Base-by-base conservation (phyloP, 306 rosid genomes). In the Erythrophleum fordii region DNA sequence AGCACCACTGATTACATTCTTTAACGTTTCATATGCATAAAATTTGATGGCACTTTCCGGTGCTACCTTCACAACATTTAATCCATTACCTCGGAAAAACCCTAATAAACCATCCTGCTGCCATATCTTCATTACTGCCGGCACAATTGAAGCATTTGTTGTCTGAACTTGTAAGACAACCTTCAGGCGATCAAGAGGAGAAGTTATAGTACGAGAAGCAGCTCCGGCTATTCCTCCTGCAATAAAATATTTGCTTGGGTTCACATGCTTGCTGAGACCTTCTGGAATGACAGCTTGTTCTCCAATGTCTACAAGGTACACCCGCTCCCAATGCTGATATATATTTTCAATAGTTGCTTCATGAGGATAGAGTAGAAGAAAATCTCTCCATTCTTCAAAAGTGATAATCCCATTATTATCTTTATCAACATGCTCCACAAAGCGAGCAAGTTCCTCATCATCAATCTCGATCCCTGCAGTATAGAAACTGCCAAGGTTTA, bases 311-410 rank as follows among this genome's bases (percentile, higher is more conserved):
- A 84, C 90, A 28, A 87, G 88, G 77, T 82, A 87, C 69, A 87
- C 83, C 77, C 90, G 79, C 82, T 82, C 90, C 86, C 86, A 84
- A 52, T 87, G 88, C 0, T 87, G 90, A 73, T 84, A 87, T 87
- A 87, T 87, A 56, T 84, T 87, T 82, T 87, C 90, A 44, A 87
- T 68, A 49, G 88, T 87, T 51, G 90, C 90, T 77, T 87, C 90
- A 59, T 87, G 90, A 70, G 90, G 90, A 82, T 87, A 87, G 18
- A 87, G 90, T 6, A 87, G 85, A 77, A 87, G 90, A 84, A 87
- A 87, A 80, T 87, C 90, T 80, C 90, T 84, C 90, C 90, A 87
- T 42, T 87, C 90, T 87, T 87, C 90, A 82, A 87, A 87, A 72
- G 90, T 87, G 73, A 87, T 87, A 76, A 82, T 84, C 73, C 90